These are phyloP conservation scores for Aspergillus pseudoterreus DNA, from an alignment of 2,329 filamentous ascomycete genomes.

Conservation along the genomic window DNA sequence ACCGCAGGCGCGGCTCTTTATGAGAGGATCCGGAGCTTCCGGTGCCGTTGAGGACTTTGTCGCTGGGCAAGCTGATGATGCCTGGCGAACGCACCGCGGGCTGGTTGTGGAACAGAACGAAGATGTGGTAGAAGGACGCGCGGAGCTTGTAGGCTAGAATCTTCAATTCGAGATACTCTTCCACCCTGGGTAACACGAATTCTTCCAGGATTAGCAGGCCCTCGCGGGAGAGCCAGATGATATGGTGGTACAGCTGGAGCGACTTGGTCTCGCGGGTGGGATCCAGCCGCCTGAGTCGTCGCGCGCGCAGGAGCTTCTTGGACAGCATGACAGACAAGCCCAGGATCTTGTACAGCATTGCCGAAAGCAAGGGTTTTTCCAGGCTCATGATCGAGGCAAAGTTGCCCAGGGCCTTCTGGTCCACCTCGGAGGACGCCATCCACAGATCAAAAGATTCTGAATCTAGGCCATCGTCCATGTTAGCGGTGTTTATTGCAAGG, in stretches of 20 bases:
- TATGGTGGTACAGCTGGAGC: conserved; percentile 80
- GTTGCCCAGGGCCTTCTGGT: conserved; percentile 92
- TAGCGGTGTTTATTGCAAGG: conserved; percentile 23
- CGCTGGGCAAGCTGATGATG: conserved; percentile 38
- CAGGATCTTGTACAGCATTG: conserved; percentile 82
- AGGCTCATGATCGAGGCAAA: conserved; percentile 76
- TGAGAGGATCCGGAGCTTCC: conserved; percentile 18
- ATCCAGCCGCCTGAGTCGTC: conserved; percentile 79
- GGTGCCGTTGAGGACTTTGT: conserved; percentile 24
- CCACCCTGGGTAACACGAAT: conserved; percentile 81
- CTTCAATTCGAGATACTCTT: conserved; percentile 74
- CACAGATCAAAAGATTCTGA: conserved; percentile 35
- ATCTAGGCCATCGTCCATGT: conserved; percentile 27
- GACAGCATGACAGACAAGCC: conserved; percentile 87
- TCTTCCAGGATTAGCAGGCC: conserved; percentile 81
- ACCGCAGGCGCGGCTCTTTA: conserved; percentile 10
- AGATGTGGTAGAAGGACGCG: conserved; percentile 94
- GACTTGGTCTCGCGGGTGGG: conserved; percentile 73
- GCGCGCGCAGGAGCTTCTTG: conserved; percentile 74
- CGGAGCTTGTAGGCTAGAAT: conserved; percentile 88
- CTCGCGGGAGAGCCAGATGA: conserved; percentile 92
- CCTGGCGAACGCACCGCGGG: conserved; percentile 67
- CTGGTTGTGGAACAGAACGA: conserved; percentile 91
- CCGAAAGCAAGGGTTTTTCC: conserved; percentile 70
- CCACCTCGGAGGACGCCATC: conserved; percentile 96